Conservation (phyloP, 2,329 filamentous ascomycete genomes). For the Exophiala spinifera region DNA sequence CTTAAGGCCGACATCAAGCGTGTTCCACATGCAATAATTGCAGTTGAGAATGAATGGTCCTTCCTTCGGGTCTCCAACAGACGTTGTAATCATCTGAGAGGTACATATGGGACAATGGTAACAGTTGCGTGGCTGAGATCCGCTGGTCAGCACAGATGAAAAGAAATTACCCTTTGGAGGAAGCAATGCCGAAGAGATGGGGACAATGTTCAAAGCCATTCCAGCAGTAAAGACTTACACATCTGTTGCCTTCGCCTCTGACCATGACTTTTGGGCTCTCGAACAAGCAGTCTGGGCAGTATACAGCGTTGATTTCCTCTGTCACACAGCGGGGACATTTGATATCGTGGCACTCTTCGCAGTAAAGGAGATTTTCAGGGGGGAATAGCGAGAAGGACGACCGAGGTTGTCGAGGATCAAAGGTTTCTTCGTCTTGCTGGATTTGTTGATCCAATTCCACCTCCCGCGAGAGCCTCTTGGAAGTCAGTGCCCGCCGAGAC, state of each 20-base stretch:
- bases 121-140: slow-evolving; percentile 72
- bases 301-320: slow-evolving; percentile 93
- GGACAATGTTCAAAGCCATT: too few relatives aligned
- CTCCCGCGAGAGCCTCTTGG: slow-evolving; percentile 27
- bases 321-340: slow-evolving; percentile 87
- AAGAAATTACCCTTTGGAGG: too few relatives aligned
- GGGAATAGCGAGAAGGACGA: slow-evolving; percentile 92
- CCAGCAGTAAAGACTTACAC: slow-evolving; percentile 38
- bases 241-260: slow-evolving; percentile 90
- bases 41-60: slow-evolving; percentile 78
- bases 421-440: slow-evolving; percentile 73
- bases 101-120: slow-evolving; percentile 92
- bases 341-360: slow-evolving; percentile 95
- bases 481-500: slow-evolving; percentile 21
- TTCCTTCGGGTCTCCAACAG: slow-evolving; percentile 43
- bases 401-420: slow-evolving; percentile 79
- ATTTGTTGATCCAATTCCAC: slow-evolving; percentile 41
- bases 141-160: too few relatives aligned
- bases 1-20: slow-evolving; percentile 80
- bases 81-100: slow-evolving; percentile 70
- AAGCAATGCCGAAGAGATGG: too few relatives aligned
- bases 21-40: slow-evolving; percentile 90
- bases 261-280: slow-evolving; percentile 92
- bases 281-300: slow-evolving; percentile 91
- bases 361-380: slow-evolving; percentile 90